Conservation (phyloP, 331 rosid genomes). For the Saraca asoca region DNA sequence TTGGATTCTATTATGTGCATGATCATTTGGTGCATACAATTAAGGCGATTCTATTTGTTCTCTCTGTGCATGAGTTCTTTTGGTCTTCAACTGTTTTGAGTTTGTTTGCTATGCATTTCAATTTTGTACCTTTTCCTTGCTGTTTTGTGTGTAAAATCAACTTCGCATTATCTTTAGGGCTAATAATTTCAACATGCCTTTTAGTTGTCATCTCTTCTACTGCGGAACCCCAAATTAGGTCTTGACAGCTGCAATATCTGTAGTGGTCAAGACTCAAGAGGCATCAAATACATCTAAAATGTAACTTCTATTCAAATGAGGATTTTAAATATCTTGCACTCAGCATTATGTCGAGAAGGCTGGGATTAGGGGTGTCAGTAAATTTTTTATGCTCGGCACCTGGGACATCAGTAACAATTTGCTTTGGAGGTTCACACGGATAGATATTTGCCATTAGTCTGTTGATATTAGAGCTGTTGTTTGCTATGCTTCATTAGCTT, state of each 20-base stretch:
- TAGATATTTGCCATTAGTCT: slow-evolving; percentile 10
- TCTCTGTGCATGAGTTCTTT: neutral
- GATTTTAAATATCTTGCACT: neutral
- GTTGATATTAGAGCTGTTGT: slow-evolving; percentile 19
- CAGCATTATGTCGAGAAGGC: no score
- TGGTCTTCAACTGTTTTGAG: neutral
- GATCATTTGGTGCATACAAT: slow-evolving; percentile 16
- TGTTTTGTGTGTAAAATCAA: no score
- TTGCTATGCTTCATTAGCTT: neutral
- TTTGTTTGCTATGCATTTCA: neutral
- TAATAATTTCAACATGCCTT: no score
- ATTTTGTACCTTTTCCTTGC: no score
- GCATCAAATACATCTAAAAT: neutral
- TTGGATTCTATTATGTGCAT: slow-evolving; percentile 26
- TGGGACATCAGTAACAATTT: slow-evolving; percentile 4
- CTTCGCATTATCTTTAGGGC: neutral
- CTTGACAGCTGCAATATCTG: neutral
- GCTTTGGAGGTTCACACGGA: slow-evolving; percentile 2
- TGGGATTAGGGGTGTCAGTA: no score
- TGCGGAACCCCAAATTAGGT: neutral
- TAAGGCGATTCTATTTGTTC: no score
- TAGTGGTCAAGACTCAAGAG: no score
- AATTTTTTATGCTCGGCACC: neutral
- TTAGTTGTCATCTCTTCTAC: neutral
- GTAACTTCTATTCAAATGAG: slow-evolving; percentile 8